Evolutionary conservation across 768 basidiomycete genomes (phyloP).

Genomic region (Lactarius sanguifluus): DNA sequence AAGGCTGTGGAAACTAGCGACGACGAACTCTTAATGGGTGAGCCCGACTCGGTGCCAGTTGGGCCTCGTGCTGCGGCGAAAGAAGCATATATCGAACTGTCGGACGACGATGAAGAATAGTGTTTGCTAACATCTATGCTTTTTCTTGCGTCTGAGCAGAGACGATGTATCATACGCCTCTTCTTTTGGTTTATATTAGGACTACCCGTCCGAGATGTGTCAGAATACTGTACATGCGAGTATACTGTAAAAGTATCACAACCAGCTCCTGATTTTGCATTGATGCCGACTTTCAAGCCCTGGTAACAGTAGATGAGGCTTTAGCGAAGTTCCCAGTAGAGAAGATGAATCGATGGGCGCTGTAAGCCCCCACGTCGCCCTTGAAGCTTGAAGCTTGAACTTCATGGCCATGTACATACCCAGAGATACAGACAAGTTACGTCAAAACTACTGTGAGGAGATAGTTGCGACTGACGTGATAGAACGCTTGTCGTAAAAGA

Average conservation of each 20-base stretch:
- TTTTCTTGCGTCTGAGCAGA: conserved; percentile 32
- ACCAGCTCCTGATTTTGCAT: conserved; percentile 33
- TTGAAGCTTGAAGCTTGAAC: conserved; percentile 45
- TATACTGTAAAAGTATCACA: conserved; percentile 1
- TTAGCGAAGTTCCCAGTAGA: background rate
- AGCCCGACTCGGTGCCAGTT: conserved; percentile 39
- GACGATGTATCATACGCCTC: background rate
- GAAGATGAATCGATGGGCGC: conserved; percentile 48
- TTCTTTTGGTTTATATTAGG: background rate
- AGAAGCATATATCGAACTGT: conserved; percentile 42
- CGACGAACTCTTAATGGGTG: conserved; percentile 45
- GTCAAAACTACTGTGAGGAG: conserved; percentile 15
- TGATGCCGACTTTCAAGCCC: conserved; percentile 35
- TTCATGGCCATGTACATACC: conserved; percentile 83
- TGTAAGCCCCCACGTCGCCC: conserved; percentile 90
- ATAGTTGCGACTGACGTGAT: conserved; percentile 55
- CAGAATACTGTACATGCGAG: conserved; percentile 1
- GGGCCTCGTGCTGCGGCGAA: conserved; percentile 44
- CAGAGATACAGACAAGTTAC: conserved; percentile 49
- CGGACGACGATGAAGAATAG: conserved; percentile 45
- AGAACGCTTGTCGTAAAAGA: conserved; percentile 85
- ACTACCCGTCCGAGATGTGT: background rate
- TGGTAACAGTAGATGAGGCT: background rate
- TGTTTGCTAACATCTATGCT: conserved; percentile 35
- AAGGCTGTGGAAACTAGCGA: conserved; percentile 41